Evolutionary conservation across 129 eudicot species (phyloP).

Genomic region (Rutidosis leptorrhynchoides): DNA sequence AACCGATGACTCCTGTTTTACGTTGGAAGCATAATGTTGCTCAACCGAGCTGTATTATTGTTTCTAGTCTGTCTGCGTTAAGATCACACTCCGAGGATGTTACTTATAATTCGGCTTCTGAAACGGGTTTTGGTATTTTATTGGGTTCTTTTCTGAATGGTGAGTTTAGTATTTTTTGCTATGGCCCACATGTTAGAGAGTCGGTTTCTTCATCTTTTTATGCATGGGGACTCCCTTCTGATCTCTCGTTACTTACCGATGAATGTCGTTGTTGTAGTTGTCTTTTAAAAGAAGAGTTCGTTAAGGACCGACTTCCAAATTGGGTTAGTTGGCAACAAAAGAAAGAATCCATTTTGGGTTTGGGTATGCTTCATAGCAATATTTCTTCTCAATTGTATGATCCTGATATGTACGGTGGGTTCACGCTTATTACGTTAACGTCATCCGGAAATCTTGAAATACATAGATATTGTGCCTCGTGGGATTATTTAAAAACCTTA

Average conservation of each 20-base stretch:
- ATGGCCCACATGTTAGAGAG: conserved; percentile 43
- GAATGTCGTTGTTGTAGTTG: conserved; percentile 72
- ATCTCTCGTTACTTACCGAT: conserved; percentile 36
- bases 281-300: conserved; percentile 54
- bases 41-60: conserved; percentile 47
- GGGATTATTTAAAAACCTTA: conserved; percentile 35
- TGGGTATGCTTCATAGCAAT: conserved; percentile 48
- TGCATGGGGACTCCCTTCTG: conserved; percentile 83
- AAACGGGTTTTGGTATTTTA: conserved; percentile 54
- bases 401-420: conserved; percentile 53
- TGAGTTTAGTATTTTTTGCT: conserved; percentile 69
- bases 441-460: conserved; percentile 65
- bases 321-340: conserved; percentile 93
- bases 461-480: conserved; percentile 54
- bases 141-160: conserved; percentile 79
- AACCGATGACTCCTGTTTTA: conserved; percentile 53
- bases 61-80: conserved; percentile 48
- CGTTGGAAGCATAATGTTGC: conserved; percentile 57
- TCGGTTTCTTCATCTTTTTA: conserved; percentile 35
- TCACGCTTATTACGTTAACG: conserved; percentile 49
- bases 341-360: conserved; percentile 61
- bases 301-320: conserved; percentile 46
- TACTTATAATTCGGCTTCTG: conserved; percentile 48
- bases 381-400: conserved; percentile 35
- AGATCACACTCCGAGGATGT: conserved; percentile 49